Evolutionary conservation across 176 grass and related monocot species (phyloP).

Genomic region (Ensete glaucum): DNA sequence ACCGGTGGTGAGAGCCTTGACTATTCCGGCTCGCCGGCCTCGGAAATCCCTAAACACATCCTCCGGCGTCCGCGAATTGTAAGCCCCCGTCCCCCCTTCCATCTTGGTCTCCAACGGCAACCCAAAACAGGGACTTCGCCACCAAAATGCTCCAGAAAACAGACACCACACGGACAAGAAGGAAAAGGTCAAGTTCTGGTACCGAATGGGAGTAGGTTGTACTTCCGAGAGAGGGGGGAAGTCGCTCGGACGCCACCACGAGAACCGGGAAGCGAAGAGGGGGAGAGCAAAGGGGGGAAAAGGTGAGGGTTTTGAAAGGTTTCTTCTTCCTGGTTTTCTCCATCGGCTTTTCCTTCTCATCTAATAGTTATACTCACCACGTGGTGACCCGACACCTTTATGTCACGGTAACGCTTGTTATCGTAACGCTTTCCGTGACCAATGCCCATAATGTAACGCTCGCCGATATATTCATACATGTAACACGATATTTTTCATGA

Average conservation of each 20-base stretch:
- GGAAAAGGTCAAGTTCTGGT: neutral
- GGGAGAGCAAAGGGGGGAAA: neutral
- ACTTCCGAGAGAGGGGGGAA: neutral
- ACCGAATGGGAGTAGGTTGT: neutral
- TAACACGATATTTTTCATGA: too few relatives aligned
- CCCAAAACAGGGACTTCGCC: neutral
- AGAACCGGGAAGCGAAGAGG: neutral
- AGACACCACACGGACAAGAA: neutral
- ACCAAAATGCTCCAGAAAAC: neutral
- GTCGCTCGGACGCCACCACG: neutral
- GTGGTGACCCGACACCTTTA: too few relatives aligned
- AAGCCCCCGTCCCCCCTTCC: neutral
- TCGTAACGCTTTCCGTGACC: too few relatives aligned
- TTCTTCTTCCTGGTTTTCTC: neutral
- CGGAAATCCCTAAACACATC: slow-evolving; percentile 6
- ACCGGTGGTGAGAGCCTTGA: slow-evolving; percentile 9
- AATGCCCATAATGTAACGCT: too few relatives aligned
- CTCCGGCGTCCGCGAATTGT: slow-evolving; percentile 7
- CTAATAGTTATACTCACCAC: too few relatives aligned
- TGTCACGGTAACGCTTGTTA: too few relatives aligned
- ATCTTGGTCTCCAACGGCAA: neutral
- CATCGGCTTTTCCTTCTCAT: neutral
- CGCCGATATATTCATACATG: too few relatives aligned
- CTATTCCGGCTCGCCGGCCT: slow-evolving; percentile 4
- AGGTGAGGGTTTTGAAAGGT: neutral